Conservation (phyloP, 495 filamentous ascomycete genomes). For the Penicillium paradoxum region DNA sequence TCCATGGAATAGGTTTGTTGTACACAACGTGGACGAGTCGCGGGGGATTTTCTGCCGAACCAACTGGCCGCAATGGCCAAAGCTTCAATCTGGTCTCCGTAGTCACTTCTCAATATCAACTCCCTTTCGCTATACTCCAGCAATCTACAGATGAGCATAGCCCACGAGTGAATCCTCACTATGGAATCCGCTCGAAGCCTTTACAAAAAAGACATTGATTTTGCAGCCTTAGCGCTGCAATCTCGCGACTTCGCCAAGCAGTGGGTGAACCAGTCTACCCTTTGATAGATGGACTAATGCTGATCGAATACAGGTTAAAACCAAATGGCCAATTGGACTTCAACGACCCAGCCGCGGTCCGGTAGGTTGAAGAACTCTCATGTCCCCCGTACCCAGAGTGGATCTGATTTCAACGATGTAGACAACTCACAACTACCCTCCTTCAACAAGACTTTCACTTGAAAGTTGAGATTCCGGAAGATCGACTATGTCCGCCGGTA, state of each 20-base stretch:
- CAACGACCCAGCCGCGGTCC: conserved; percentile 67
- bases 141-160: background rate
- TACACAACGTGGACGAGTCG: too few species aligned
- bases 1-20: too few species aligned
- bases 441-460: conserved; percentile 72
- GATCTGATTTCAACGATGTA: conserved; percentile 18
- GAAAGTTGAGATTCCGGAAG: conserved; percentile 60
- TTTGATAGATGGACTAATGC: background rate
- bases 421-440: conserved; percentile 76
- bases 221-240: conserved; percentile 52
- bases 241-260: conserved; percentile 55
- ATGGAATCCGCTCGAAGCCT: conserved; percentile 38
- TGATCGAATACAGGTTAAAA: conserved; percentile 43
- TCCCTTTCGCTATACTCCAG: background rate
- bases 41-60: too few species aligned
- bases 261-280: conserved; percentile 26
- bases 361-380: conserved; percentile 36
- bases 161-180: background rate
- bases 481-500: conserved; percentile 89
- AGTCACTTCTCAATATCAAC: too few species aligned
- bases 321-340: conserved; percentile 72
- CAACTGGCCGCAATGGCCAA: too few species aligned
- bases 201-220: conserved; percentile 61
- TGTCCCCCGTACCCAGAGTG: background rate
- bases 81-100: too few species aligned